These are phyloP conservation scores for Chytriomyces hyalinus DNA, from an alignment of 192 early-diverging fungal genomes.

Conservation along the genomic window DNA sequence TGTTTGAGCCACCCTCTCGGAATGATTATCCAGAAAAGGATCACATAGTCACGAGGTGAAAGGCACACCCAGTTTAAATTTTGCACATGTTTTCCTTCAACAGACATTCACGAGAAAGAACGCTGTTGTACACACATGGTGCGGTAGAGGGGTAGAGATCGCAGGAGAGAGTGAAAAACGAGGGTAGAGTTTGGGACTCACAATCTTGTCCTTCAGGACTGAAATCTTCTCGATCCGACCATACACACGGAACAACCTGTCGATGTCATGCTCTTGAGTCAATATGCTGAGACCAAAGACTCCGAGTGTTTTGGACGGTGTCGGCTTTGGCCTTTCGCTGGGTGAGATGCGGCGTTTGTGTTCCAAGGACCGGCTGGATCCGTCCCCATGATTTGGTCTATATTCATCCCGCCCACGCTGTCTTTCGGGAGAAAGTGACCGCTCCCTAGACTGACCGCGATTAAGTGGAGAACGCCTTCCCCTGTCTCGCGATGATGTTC, in stretches of 20 bases:
- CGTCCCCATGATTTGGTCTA: too few relatives aligned
- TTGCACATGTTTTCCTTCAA: constrained; percentile 31
- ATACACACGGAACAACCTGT: constrained; percentile 61
- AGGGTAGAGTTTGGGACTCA: constrained; percentile 13
- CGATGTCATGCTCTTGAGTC: constrained; percentile 66
- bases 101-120: neutral
- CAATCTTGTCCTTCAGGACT: constrained; percentile 63
- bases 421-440: too few relatives aligned
- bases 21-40: neutral
- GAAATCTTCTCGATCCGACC: constrained; percentile 63
- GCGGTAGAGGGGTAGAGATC: neutral
- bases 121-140: constrained; percentile 23
- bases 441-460: too few relatives aligned
- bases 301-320: constrained; percentile 63
- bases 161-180: neutral
- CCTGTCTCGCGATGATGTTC: too few relatives aligned
- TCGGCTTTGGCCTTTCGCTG: constrained; percentile 9
- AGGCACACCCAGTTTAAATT: neutral
- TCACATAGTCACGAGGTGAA: neutral
- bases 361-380: neutral
- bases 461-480: too few relatives aligned
- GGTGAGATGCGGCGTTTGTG: constrained; percentile 6
- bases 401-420: too few relatives aligned
- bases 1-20: too few relatives aligned
- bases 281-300: constrained; percentile 72